Base-by-base conservation (phyloP, 1,139 yeast genomes). In the Lodderomyces metapsilosis region DNA sequence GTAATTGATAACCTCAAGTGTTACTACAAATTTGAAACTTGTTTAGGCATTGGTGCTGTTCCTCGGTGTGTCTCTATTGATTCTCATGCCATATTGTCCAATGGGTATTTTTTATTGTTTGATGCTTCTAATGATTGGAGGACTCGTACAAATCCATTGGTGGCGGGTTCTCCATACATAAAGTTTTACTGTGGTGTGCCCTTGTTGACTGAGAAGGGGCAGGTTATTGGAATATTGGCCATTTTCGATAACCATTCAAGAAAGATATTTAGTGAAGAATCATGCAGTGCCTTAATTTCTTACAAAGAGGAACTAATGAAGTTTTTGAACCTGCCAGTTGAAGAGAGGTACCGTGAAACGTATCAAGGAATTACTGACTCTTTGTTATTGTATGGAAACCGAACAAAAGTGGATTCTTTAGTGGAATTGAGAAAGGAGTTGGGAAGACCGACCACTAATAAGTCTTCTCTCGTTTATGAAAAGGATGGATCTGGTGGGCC, bases 81-180 rank as follows among this genome's bases (percentile, higher is more conserved):
- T 57, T 79, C 80, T 4, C 91, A 84, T 60, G 70, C 88, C 0
- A 68, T 84, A 4, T 59, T 84, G 34, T 82, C 89, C 0, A 62
- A 66, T 10, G 79, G 71, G 1, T 67, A 69, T 49, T 77, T 84
- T 49, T 62, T 78, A 2, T 50, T 84, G 16, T 56, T 71, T 20
- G 87, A 84, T 57, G 82, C 88, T 1, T 58, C 78, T 4, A 63
- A 67, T 32, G 92, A 84, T 55, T 84, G 92, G 91, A 65, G 91
- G 56, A 76, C 82, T 4, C 52, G 61, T 7, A 62, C 66, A 36
- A 82, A 79, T 50, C 89, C 89, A 0, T 65, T 83, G 41, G 85
- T 84, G 1, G 75, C 70, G 30, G 83, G 84, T 0, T 65, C 72
- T 1, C 88, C 91, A 0, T 64, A 65, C 46, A 74, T 83, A 38